Conservation (phyloP, 176 grass and related monocot species). For the Hsuehochloa calcarea region DNA sequence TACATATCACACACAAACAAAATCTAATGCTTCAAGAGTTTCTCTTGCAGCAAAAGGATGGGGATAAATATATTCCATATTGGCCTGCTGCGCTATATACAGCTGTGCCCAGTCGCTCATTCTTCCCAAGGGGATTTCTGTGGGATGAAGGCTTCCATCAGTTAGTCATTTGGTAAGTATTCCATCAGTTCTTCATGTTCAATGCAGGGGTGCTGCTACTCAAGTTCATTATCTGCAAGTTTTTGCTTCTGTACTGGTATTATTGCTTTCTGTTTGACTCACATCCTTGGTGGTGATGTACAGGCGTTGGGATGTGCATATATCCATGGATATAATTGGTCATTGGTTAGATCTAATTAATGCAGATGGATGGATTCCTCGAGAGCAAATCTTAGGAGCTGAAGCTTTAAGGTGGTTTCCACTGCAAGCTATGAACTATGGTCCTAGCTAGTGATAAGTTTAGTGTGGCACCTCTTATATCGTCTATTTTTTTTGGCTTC, state of each 20-base stretch:
- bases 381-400: slow-evolving; percentile 92
- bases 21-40: slow-evolving; percentile 29
- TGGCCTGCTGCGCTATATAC: slow-evolving; percentile 90
- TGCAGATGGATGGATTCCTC: slow-evolving; percentile 97
- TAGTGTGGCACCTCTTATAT: slow-evolving; percentile 29
- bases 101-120: slow-evolving; percentile 92
- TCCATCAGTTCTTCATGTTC: slow-evolving; percentile 27
- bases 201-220: neutral
- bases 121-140: slow-evolving; percentile 95
- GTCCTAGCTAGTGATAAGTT: slow-evolving; percentile 9
- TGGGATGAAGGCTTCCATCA: slow-evolving; percentile 99
- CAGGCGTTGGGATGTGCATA: slow-evolving; percentile 94
- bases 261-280: slow-evolving; percentile 16
- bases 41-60: slow-evolving; percentile 78
- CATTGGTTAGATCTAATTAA: slow-evolving; percentile 98
- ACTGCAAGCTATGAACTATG: neutral
- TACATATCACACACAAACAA: neutral
- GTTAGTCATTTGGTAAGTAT: slow-evolving; percentile 70
- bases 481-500: slow-evolving; percentile 26
- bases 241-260: slow-evolving; percentile 19
- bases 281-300: slow-evolving; percentile 23
- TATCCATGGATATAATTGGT: slow-evolving; percentile 93
- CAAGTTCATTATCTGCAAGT: slow-evolving; percentile 1
- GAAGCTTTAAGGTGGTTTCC: slow-evolving; percentile 83
- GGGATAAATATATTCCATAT: slow-evolving; percentile 86